phyloP scores from a whole-genome alignment of 225 moss, liverwort and hornwort genomes.

The Bryoerythrophyllum caledonicum region DNA sequence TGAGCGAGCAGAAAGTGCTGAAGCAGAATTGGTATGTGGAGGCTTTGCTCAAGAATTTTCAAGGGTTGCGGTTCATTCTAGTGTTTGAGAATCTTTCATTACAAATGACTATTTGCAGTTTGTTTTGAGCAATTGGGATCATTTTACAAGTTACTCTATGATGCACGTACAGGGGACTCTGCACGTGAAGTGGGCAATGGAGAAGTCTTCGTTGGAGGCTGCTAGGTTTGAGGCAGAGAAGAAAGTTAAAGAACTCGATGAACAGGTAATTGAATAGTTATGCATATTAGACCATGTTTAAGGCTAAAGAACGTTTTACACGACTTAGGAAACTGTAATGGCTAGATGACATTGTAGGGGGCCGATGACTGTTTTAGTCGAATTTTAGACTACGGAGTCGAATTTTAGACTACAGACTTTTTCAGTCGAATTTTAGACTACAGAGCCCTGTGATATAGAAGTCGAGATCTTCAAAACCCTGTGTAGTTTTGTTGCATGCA shows the following conservation, averaged over 20 bases:
- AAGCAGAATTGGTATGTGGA: slow-evolving; percentile 80
- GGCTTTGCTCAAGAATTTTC: slow-evolving; percentile 3
- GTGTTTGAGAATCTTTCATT: not conserved
- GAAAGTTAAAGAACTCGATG: slow-evolving; percentile 82
- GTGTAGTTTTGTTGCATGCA: slow-evolving; percentile 11
- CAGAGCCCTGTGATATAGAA: no score
- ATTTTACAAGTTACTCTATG: not conserved
- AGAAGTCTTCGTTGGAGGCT: slow-evolving; percentile 76
- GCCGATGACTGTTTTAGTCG: no score
- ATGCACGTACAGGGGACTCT: slow-evolving; percentile 58
- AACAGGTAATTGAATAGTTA: slow-evolving; percentile 58
- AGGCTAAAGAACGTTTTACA: no score
- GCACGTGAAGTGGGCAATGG: slow-evolving; percentile 89
- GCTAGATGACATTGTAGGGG: no score
- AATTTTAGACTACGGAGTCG: no score
- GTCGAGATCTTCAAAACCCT: no score
- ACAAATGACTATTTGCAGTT: slow-evolving; percentile 2
- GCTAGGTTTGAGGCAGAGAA: slow-evolving; percentile 73
- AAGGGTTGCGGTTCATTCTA: not conserved
- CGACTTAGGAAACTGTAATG: no score
- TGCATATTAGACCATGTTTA: not conserved
- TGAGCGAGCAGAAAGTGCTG: slow-evolving; percentile 85
- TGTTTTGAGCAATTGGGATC: slow-evolving; percentile 8
- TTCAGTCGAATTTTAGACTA: no score
- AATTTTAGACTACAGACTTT: no score